Evolutionary conservation across 805 yeast genomes (phyloP), one percentile per base, ranked within the genome.

Genomic region (Pichia deserticola): DNA sequence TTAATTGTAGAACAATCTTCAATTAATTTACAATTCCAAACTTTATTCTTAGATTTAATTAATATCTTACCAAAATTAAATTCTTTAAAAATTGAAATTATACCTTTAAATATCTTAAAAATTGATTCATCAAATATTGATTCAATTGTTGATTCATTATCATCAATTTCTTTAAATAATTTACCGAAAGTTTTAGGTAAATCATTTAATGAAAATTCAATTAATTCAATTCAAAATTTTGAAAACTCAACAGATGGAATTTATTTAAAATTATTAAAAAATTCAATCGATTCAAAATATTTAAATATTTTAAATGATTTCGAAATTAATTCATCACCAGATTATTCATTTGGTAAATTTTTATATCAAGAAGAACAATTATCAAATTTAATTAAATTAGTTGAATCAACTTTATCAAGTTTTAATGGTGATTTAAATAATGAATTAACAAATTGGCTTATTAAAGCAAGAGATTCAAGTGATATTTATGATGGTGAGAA

Each of bases 331-430:
- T 56, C 67, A 9, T 77, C 81, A 46, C 98, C 97, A 28, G 97
- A 89, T 67, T 90, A 72, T 61, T 96, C 97, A 8, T 87, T 77
- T 57, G 98, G 98, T 65, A 69, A 78, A 30, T 89, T 74, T 62
- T 67, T 89, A 57, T 78, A 76, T 46, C 69, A 69, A 37, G 76
- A 79, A 57, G 80, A 80, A 56, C 74, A 76, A 54, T 76, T 77
- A 48, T 60, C 65, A 30, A 65, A 68, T 30, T 71, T 84, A 54
- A 57, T 77, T 13, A 60, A 65, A 9, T 60, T 73, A 45, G 79
- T 81, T 8, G 60, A 65, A 27, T 70, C 82, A 5, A 67, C 74
- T 70, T 51, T 64, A 67, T 40, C 78, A 70, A 63, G 61, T 63
- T 53, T 70, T 76, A 34, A 66, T 65, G 76, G 77, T 15, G 73